These are phyloP conservation scores for Neopestalotiopsis sp. DNA, from an alignment of 2,329 filamentous ascomycete genomes.

Conservation along the genomic window DNA sequence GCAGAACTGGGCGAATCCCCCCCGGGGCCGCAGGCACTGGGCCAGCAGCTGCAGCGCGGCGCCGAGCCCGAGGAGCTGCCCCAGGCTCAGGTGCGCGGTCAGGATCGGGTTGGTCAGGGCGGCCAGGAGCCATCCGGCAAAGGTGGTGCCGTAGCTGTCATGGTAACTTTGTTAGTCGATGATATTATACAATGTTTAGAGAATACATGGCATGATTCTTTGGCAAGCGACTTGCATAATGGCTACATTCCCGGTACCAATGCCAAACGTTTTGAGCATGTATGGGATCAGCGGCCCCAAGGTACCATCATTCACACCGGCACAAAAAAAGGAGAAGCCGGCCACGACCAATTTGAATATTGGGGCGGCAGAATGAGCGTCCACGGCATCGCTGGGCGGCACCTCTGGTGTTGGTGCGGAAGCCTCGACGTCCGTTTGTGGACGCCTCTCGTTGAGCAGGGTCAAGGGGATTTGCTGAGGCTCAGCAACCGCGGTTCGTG, in stretches of 20 bases:
- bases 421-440: neutral
- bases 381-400: slow-evolving; percentile 21
- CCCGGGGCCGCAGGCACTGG: slow-evolving; percentile 60
- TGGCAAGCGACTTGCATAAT: slow-evolving; percentile 29
- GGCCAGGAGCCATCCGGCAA: slow-evolving; percentile 64
- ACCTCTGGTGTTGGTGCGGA: slow-evolving; percentile 19
- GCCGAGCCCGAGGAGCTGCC: slow-evolving; percentile 60
- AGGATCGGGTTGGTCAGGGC: slow-evolving; percentile 62
- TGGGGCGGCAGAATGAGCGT: slow-evolving; percentile 28
- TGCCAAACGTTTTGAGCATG: slow-evolving; percentile 59
- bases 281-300: slow-evolving; percentile 68
- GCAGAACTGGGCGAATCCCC: slow-evolving; percentile 60
- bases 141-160: slow-evolving; percentile 57
- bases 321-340: slow-evolving; percentile 68
- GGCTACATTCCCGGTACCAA: slow-evolving; percentile 35
- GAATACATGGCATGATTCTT: neutral
- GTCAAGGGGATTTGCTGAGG: slow-evolving; percentile 9
- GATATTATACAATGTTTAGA: neutral
- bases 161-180: neutral
- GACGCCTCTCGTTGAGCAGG: neutral
- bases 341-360: slow-evolving; percentile 57
- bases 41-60: slow-evolving; percentile 59
- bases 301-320: slow-evolving; percentile 68
- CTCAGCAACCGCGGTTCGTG: slow-evolving; percentile 14
- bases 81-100: slow-evolving; percentile 56